Evolutionary conservation across 208 protist genomes (phyloP).

Genomic region (Trypanosoma scelopori): DNA sequence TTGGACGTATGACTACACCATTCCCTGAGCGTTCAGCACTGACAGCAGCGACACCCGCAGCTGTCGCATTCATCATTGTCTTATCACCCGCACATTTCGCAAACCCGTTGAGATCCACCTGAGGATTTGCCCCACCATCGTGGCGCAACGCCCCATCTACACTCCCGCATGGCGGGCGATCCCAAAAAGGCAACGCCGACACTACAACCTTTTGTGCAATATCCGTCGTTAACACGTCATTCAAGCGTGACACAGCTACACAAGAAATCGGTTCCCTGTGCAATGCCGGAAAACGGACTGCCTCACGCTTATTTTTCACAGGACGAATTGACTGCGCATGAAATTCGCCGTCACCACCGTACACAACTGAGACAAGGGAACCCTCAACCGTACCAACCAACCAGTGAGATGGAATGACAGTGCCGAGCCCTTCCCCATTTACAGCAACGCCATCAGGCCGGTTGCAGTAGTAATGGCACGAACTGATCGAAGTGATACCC

Average conservation of each 20-base stretch:
- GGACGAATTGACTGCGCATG: conserved; percentile 8
- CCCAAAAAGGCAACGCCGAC: conserved; percentile 40
- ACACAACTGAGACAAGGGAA: conserved; percentile 29
- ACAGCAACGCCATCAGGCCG: background rate
- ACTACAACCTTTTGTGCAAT: conserved; percentile 84
- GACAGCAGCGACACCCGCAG: background rate
- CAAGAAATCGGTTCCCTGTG: conserved; percentile 80
- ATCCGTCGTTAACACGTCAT: conserved; percentile 74
- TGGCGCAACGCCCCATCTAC: background rate
- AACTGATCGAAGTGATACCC: conserved; percentile 50
- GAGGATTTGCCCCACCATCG: background rate
- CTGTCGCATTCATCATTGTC: background rate
- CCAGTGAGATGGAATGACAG: conserved; percentile 50
- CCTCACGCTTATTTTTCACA: conserved; percentile 18
- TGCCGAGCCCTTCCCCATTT: conserved; percentile 40
- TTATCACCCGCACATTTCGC: background rate
- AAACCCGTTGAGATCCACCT: background rate
- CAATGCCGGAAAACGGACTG: conserved; percentile 38
- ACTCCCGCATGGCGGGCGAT: background rate
- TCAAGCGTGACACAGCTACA: conserved; percentile 60
- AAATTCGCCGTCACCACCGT: conserved; percentile 19
- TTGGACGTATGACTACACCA: conserved; percentile 10
- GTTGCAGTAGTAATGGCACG: conserved; percentile 14
- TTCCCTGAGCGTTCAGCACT: background rate
- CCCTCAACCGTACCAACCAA: conserved; percentile 71